phyloP scores from a whole-genome alignment of 1,284 basidiomycete genomes.

The Pseudozyma pruni region DNA sequence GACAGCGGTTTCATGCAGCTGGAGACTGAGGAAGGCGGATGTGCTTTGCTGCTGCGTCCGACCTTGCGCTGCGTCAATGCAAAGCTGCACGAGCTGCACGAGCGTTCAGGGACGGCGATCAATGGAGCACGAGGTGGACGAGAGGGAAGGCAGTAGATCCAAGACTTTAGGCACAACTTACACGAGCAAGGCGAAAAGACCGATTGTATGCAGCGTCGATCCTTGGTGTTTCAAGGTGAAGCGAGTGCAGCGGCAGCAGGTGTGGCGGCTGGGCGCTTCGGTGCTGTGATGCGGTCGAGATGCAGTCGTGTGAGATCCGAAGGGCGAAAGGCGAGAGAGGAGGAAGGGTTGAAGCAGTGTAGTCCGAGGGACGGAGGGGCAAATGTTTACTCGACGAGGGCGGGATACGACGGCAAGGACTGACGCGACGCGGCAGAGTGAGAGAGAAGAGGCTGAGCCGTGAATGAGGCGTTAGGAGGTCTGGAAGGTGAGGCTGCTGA shows the following conservation, averaged over 20 bases:
- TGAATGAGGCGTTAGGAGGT: conserved; percentile 7
- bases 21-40: neutral
- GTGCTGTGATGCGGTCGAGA: conserved; percentile 5
- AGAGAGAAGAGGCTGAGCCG: conserved; percentile 10
- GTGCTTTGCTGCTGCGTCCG: neutral
- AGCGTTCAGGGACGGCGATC: neutral
- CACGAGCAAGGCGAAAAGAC: conserved; percentile 11
- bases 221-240: conserved; percentile 17
- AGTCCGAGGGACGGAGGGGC: conserved; percentile 1
- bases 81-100: conserved; percentile 11
- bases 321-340: neutral
- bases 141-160: neutral
- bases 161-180: conserved; percentile 15
- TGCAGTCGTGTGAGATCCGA: neutral
- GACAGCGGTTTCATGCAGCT: neutral
- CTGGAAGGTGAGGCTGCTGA: neutral
- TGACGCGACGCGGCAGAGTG: conserved; percentile 26
- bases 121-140: neutral
- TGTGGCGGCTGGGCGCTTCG: conserved; percentile 20
- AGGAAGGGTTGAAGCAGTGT: conserved; percentile 1
- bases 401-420: neutral
- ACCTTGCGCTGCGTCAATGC: neutral
- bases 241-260: conserved; percentile 18
- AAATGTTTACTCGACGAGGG: conserved; percentile 27
- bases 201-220: conserved; percentile 43